Base-by-base conservation (phyloP, 2,329 filamentous ascomycete genomes). In the Colletotrichum sp. region DNA sequence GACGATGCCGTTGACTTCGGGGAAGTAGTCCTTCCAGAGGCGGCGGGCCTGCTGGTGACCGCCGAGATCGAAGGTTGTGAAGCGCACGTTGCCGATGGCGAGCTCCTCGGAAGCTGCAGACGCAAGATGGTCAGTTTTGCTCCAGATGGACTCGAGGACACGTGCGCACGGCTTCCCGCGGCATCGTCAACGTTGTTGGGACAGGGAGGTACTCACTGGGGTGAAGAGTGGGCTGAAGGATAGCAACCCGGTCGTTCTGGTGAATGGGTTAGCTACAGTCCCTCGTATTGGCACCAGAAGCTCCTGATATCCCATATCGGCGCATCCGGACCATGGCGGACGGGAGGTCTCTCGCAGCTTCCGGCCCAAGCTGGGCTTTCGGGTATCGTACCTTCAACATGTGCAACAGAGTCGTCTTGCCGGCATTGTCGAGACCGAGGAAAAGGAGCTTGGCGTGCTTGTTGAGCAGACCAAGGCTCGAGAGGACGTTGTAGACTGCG, bases 11-110 rank as follows among this genome's bases (percentile, higher is more conserved):
- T 94, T 96, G 79, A 98, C 96, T 89, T 98, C 96, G 81, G 96
- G 96, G 91, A 98, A 98, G 88, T 98, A 98, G 84, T 98, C 96
- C 86, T 96, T 96, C 96, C 96, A 98, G 81, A 98, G 93, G 82
- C 96, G 95, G 80, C 96, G 95, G 78, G 96, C 96, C 90, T 98
- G 96, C 87, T 97, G 95, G 89, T 98, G 96, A 87, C 96, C 96
- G 85, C 96, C 96, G 76, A 98, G 89, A 86, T 98, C 96, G 85
- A 98, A 98, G 71, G 96, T 98, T 79, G 95, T 98, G 88, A 98
- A 98, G 84, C 95, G 94, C 84, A 98, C 95, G 85, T 96, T 97
- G 84, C 96, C 96, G 84, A 98, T 98, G 78, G 95, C 94, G 80
- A 98, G 92, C 86, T 98, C 96, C 89, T 98, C 96, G 74, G 95